Conservation (phyloP, 2,329 filamentous ascomycete genomes). For the Tolypocladium ovalisporum region DNA sequence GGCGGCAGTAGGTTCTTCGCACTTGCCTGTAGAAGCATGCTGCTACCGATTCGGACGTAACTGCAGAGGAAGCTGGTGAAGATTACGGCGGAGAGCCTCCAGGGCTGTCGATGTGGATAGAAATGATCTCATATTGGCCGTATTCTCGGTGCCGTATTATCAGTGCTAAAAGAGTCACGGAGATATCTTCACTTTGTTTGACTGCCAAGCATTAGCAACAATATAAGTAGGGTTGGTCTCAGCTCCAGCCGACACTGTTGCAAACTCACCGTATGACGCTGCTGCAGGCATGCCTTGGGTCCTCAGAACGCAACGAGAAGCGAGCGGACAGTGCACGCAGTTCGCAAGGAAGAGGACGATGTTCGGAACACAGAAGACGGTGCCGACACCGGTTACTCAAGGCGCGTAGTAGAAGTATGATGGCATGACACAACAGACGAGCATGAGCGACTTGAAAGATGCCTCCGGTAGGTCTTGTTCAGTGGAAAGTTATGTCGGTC, state of each 20-base stretch:
- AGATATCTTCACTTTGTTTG: slow-evolving; percentile 31
- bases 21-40: slow-evolving; percentile 55
- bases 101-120: slow-evolving; percentile 61
- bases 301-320: slow-evolving; percentile 59
- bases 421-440: neutral
- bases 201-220: slow-evolving; percentile 45
- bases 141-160: slow-evolving; percentile 29
- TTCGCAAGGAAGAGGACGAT: slow-evolving; percentile 52
- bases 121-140: slow-evolving; percentile 34
- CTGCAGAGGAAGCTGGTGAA: slow-evolving; percentile 67
- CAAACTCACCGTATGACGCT: slow-evolving; percentile 55
- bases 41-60: slow-evolving; percentile 43
- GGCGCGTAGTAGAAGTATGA: slow-evolving; percentile 17
- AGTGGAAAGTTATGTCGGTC: neutral
- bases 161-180: slow-evolving; percentile 26
- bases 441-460: slow-evolving; percentile 42
- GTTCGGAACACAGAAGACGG: slow-evolving; percentile 53
- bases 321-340: slow-evolving; percentile 50
- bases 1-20: slow-evolving; percentile 65
- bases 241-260: no score
- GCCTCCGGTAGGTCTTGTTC: slow-evolving; percentile 41
- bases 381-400: slow-evolving; percentile 48
- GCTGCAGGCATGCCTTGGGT: slow-evolving; percentile 58
- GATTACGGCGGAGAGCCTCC: slow-evolving; percentile 68
- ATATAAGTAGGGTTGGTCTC: no score